A percentile compares a stretch with the other conserved stretches of the same genome.
Conservation (phyloP, 1,284 basidiomycete genomes). For the Irpex sp. region DNA sequence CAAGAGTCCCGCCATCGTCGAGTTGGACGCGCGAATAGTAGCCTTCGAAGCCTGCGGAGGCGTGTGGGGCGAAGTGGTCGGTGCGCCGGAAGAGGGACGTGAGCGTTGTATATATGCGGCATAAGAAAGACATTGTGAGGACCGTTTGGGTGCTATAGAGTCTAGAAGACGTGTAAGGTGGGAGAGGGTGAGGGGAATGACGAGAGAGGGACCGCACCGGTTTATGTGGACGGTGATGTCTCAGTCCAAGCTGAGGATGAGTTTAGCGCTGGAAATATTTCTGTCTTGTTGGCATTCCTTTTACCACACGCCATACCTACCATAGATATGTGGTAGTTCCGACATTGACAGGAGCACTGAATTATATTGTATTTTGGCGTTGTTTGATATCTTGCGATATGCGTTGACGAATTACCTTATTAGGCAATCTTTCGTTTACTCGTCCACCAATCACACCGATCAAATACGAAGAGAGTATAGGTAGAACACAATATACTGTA, state of each 20-base stretch:
- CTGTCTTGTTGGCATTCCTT: too few species aligned
- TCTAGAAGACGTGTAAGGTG: not conserved
- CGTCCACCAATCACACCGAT: too few species aligned
- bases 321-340: too few species aligned
- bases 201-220: not conserved
- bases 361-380: too few species aligned
- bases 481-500: too few species aligned
- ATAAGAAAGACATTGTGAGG: not conserved
- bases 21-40: constrained; percentile 24
- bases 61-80: constrained; percentile 25
- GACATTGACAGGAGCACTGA: too few species aligned
- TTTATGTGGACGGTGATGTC: not conserved
- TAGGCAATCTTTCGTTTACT: too few species aligned
- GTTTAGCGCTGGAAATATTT: not conserved
- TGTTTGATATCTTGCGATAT: too few species aligned
- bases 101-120: not conserved
- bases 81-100: not conserved
- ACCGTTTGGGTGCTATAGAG: not conserved
- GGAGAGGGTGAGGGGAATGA: not conserved
- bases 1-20: constrained; percentile 22
- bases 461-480: too few species aligned
- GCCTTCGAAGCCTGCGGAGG: constrained; percentile 21
- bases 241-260: not conserved
- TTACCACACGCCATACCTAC: too few species aligned
- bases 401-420: too few species aligned